These are phyloP conservation scores for Talaromyces sp. DNA, from an alignment of 2,329 filamentous ascomycete species.

Conservation along the genomic window DNA sequence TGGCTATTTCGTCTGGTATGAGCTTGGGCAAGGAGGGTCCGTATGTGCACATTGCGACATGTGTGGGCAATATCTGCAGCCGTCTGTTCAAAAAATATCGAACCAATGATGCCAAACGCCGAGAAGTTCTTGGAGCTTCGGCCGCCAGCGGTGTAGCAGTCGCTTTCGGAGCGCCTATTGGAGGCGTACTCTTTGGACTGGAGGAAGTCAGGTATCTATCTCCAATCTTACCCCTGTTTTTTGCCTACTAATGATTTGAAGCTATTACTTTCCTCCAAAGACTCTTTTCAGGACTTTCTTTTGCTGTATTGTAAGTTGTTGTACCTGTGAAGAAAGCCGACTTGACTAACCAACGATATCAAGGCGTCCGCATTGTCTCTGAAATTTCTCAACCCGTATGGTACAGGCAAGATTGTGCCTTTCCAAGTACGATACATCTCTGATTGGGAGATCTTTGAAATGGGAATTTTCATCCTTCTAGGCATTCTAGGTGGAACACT, in stretches of 20 bases:
- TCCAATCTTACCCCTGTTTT: neutral
- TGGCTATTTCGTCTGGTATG: conserved; percentile 88
- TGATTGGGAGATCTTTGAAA: conserved; percentile 93
- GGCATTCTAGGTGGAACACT: conserved; percentile 79
- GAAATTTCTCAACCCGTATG: conserved; percentile 94
- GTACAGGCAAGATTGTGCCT: conserved; percentile 92
- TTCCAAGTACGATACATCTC: conserved; percentile 88
- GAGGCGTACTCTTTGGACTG: conserved; percentile 85
- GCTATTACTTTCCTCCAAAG: conserved; percentile 96
- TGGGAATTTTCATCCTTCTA: conserved; percentile 78
- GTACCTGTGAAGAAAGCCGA: neutral
- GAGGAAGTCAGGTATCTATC: conserved; percentile 70
- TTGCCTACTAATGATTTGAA: conserved; percentile 27
- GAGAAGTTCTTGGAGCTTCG: conserved; percentile 89
- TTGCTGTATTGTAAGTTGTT: conserved; percentile 74
- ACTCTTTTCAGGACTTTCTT: conserved; percentile 97
- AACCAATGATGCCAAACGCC: conserved; percentile 85
- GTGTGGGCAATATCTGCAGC: conserved; percentile 91
- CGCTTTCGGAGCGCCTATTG: conserved; percentile 86
- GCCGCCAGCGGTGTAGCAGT: conserved; percentile 90
- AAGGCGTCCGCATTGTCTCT: conserved; percentile 74
- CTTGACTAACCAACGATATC: conserved; percentile 12
- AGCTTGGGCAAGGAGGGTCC: conserved; percentile 94
- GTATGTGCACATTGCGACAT: conserved; percentile 95
- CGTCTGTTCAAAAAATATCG: conserved; percentile 94